Evolutionary conservation across 1,284 basidiomycete species (phyloP), one percentile per base, ranked within the genome.

Genomic region (Takashimella tepidaria): DNA sequence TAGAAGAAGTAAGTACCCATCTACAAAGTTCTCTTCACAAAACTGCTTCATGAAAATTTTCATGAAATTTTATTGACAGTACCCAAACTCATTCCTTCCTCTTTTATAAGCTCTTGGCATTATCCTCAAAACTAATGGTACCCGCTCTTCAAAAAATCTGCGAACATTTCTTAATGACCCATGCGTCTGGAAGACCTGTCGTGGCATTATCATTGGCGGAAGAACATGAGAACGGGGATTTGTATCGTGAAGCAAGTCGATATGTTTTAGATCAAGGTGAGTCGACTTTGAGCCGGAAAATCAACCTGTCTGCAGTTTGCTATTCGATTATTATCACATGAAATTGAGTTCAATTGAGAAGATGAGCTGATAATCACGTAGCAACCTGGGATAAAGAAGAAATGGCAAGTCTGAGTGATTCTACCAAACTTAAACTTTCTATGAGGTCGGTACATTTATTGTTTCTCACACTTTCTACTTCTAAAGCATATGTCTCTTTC

Each of bases 191-290:
- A 0, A 84, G 84, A 51, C 92, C 92, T 0, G 87, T 93, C 67
- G 88, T 92, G 70, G 90, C 91, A 1, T 85, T 95, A 81, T 83
- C 85, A 31, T 89, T 95, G 44, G 90, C 91, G 0, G 91, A 92
- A 66, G 78, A 88, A 16, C 89, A 91, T 62, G 83, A 84, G 57
- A 87, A 91, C 65, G 87, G 90, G 53, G 90, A 92, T 48, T 80
- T 96, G 1, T 96, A 88, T 69, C 83, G 87, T 49, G 92, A 96
- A 73, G 83, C 87, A 1, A 90, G 87, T 60, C 82, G 92, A 46
- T 95, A 92, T 67, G 88, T 93, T 5, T 79, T 95, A 20, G 91
- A 95, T 68, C 88, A 89, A 20, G 86, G 88, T 64, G 56, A 57
- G 57, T 64, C 21, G n/a, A 25, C n/a, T n/a, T n/a, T n/a, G n/a